Conservation (phyloP, 257 asterid species). For the Ilex aquifolium region DNA sequence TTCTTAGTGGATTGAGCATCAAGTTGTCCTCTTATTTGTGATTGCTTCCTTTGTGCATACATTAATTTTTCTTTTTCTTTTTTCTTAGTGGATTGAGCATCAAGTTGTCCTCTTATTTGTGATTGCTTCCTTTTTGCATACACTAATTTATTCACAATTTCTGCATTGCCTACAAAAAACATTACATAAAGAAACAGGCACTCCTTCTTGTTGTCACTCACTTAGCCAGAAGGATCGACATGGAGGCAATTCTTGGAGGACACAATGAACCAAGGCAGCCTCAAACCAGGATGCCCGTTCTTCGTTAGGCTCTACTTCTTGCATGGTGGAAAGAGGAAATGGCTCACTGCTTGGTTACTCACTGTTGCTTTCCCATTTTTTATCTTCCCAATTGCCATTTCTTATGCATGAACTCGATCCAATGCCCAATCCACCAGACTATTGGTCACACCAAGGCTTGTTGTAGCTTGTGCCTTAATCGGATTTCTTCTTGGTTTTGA, state of each 20-base stretch:
- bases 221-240: too few relatives aligned
- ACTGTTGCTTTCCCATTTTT: constrained; percentile 30
- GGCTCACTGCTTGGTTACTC: constrained; percentile 26
- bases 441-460: constrained; percentile 11
- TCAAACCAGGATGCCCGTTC: neutral
- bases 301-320: constrained; percentile 28
- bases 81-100: too few relatives aligned
- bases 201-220: too few relatives aligned
- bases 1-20: too few relatives aligned
- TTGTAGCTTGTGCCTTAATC: constrained; percentile 11
- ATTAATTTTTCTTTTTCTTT: too few relatives aligned
- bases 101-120: too few relatives aligned
- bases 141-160: too few relatives aligned
- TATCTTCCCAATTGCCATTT: constrained; percentile 21
- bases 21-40: too few relatives aligned
- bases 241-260: neutral
- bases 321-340: constrained; percentile 28
- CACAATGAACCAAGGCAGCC: neutral
- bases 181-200: too few relatives aligned
- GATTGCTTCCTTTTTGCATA: too few relatives aligned
- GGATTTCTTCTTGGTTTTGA: constrained; percentile 23
- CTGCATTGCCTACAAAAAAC: too few relatives aligned
- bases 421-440: neutral
- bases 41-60: too few relatives aligned
- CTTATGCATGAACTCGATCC: neutral